A percentile compares a stretch with the other conserved stretches of the same genome.
phyloP scores from a whole-genome alignment of 148 eudicot genomes.

The Vaccinium myrtillus region DNA sequence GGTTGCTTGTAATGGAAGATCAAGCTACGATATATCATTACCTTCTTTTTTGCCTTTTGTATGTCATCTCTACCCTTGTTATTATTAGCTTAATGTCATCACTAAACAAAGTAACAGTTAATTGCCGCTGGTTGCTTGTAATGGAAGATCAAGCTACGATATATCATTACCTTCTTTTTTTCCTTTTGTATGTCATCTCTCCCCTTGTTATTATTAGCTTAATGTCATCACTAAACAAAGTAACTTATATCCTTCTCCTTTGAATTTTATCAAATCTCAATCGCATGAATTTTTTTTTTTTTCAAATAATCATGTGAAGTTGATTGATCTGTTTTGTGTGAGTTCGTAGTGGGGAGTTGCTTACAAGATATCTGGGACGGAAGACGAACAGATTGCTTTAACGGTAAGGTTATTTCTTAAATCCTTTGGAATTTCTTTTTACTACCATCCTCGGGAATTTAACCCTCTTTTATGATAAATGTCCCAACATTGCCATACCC shows the following conservation, averaged over 20 bases:
- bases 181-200: not conserved
- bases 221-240: not conserved
- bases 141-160: not conserved
- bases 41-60: not conserved
- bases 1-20: not conserved
- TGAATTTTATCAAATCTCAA: not conserved
- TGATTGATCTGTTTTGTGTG: conserved; percentile 13
- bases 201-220: not conserved
- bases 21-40: not conserved
- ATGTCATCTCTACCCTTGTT: not conserved
- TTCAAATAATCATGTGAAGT: not conserved
- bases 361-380: conserved; percentile 68
- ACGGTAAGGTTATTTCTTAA: conserved; percentile 37
- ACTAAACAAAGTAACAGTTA: not conserved
- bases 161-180: not conserved
- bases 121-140: not conserved
- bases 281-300: not conserved
- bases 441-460: not conserved
- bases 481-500: not conserved
- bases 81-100: not conserved
- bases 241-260: not conserved
- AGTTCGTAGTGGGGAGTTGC: conserved; percentile 79
- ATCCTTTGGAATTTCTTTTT: not conserved
- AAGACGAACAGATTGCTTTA: conserved; percentile 69
- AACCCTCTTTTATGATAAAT: not conserved